Percentiles rank a stretch among this genome's conserved stretches.
Conservation (phyloP, 169 alveolate species). For the Plasmodium relictum region DNA sequence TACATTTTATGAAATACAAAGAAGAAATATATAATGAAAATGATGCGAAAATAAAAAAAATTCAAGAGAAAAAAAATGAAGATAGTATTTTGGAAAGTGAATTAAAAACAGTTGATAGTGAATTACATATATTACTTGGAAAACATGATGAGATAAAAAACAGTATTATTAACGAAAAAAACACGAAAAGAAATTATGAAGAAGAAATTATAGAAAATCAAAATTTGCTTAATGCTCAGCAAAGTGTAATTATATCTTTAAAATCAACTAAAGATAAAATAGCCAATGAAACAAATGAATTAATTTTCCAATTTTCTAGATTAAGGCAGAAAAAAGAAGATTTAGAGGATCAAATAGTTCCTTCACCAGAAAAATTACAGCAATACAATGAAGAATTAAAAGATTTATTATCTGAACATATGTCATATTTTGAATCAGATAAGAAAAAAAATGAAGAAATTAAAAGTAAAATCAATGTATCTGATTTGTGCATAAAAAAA, state of each 20-base stretch:
- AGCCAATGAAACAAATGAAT: constrained; percentile 71
- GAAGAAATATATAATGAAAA: constrained; percentile 65
- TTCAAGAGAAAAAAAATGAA: constrained; percentile 56
- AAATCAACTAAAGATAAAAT: constrained; percentile 60
- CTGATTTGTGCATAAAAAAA: constrained; percentile 66
- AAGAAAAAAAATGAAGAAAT: constrained; percentile 76
- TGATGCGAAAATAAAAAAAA: constrained; percentile 30
- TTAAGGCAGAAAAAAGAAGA: constrained; percentile 77
- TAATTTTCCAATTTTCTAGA: constrained; percentile 70
- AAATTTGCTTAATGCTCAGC: constrained; percentile 60
- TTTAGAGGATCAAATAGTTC: constrained; percentile 74
- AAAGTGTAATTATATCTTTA: constrained; percentile 54
- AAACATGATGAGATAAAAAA: constrained; percentile 51
- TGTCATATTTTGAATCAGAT: constrained; percentile 46
- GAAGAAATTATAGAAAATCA: constrained; percentile 77
- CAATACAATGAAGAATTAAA: constrained; percentile 72
- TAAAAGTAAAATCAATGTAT: constrained; percentile 59
- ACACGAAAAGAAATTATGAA: constrained; percentile 62
- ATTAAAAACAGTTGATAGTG: constrained; percentile 21
- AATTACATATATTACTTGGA: constrained; percentile 19
- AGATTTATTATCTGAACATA: constrained; percentile 54
- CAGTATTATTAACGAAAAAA: constrained; percentile 54
- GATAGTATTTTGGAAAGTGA: constrained; percentile 17
- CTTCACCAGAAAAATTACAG: constrained; percentile 75
- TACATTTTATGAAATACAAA: constrained; percentile 68